phyloP scores from a whole-genome alignment of 1,139 yeast species.

The Lodderomyces margitis region DNA sequence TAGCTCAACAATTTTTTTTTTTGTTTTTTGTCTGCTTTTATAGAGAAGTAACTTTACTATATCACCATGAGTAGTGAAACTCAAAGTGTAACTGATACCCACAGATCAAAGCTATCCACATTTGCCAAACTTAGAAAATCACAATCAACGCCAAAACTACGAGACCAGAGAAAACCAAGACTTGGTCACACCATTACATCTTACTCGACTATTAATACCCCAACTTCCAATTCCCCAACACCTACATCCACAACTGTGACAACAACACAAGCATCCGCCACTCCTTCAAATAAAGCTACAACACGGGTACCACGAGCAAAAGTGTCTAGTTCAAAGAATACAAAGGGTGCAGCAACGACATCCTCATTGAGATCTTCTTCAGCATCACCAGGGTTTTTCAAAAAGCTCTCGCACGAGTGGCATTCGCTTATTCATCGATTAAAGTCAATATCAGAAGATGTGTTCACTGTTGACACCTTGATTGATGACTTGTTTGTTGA shows the following conservation, averaged over 20 bases:
- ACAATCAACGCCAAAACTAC: slow-evolving; percentile 12
- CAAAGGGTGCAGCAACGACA: background rate
- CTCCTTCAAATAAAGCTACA: background rate
- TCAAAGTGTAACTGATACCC: slow-evolving; percentile 6
- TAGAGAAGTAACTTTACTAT: too few relatives aligned
- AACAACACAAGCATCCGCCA: slow-evolving; percentile 4
- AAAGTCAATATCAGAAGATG: slow-evolving; percentile 42
- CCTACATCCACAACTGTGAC: slow-evolving; percentile 1
- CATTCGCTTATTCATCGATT: slow-evolving; percentile 31
- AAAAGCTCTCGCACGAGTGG: slow-evolving; percentile 35
- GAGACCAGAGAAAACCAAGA: slow-evolving; percentile 5
- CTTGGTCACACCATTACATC: background rate
- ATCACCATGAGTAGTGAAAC: slow-evolving; percentile 9
- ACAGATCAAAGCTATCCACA: slow-evolving; percentile 5
- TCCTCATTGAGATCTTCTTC: slow-evolving; percentile 2
- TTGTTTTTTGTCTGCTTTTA: too few relatives aligned
- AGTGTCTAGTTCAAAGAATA: background rate
- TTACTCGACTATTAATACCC: background rate
- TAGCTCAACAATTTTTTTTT: slow-evolving; percentile 1
- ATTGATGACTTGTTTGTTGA: slow-evolving; percentile 44
- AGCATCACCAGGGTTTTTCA: slow-evolving; percentile 22
- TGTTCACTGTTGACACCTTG: slow-evolving; percentile 39
- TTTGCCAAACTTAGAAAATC: slow-evolving; percentile 10
- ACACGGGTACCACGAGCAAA: background rate
- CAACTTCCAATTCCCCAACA: slow-evolving; percentile 2